phyloP scores from a whole-genome alignment of 306 rosid genomes.

The Ceratonia siliqua region DNA sequence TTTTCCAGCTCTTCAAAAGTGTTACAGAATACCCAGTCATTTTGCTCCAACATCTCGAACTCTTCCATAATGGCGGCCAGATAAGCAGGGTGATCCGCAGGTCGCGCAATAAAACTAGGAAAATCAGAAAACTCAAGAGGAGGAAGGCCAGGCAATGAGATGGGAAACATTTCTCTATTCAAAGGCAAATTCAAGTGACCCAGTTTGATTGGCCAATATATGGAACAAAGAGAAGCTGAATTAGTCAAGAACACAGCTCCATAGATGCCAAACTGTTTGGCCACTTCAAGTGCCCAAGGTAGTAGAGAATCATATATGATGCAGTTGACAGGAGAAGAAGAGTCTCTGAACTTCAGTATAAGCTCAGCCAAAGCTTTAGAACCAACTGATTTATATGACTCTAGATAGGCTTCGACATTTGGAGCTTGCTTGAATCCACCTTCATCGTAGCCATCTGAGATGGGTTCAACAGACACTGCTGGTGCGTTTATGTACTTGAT shows the following conservation, averaged over 20 bases:
- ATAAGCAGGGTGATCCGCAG: slow-evolving; percentile 32
- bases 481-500: slow-evolving; percentile 34
- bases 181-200: slow-evolving; percentile 23
- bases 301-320: slow-evolving; percentile 45
- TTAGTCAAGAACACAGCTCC: slow-evolving; percentile 43
- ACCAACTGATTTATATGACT: slow-evolving; percentile 39
- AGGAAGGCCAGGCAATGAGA: slow-evolving; percentile 43
- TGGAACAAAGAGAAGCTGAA: slow-evolving; percentile 42
- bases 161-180: slow-evolving; percentile 5
- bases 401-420: slow-evolving; percentile 33
- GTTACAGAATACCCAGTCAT: slow-evolving; percentile 49
- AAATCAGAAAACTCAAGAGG: slow-evolving; percentile 31
- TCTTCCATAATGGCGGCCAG: slow-evolving; percentile 31
- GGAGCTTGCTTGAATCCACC: slow-evolving; percentile 41
- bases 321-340: slow-evolving; percentile 37
- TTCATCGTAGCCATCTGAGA: slow-evolving; percentile 49
- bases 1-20: slow-evolving; percentile 41
- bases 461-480: slow-evolving; percentile 28
- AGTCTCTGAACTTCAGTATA: slow-evolving; percentile 22
- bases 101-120: slow-evolving; percentile 34
- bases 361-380: slow-evolving; percentile 38
- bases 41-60: slow-evolving; percentile 24
- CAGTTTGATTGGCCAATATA: slow-evolving; percentile 31
- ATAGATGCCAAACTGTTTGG: slow-evolving; percentile 26
- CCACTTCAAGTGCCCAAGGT: slow-evolving; percentile 54